phyloP scores from a whole-genome alignment of 352 stramenopile species.

The Globisporangium echinulatum region DNA sequence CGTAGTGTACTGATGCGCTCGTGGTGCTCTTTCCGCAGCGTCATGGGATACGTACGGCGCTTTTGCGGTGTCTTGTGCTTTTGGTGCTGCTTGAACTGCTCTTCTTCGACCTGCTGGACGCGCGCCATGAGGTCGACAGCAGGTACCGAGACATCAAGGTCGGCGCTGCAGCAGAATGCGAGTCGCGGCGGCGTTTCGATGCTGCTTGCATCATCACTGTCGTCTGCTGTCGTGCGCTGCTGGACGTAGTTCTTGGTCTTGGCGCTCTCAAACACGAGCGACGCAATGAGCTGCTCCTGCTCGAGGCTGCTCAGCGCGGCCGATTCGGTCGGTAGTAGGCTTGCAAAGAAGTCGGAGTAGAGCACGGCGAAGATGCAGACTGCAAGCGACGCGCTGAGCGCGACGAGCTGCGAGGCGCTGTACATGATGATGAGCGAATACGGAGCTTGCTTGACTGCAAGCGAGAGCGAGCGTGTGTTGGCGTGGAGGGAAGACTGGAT shows the following conservation, averaged over 20 bases:
- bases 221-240: neutral
- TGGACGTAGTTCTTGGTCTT: slow-evolving; percentile 17
- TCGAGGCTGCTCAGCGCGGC: slow-evolving; percentile 32
- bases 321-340: slow-evolving; percentile 32
- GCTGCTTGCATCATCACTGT: slow-evolving; percentile 6
- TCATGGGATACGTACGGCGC: slow-evolving; percentile 12
- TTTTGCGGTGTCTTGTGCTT: slow-evolving; percentile 26
- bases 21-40: slow-evolving; percentile 48
- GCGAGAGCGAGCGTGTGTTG: too few species aligned
- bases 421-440: slow-evolving; percentile 28
- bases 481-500: too few species aligned
- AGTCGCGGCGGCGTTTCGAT: slow-evolving; percentile 29
- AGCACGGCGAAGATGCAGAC: slow-evolving; percentile 44
- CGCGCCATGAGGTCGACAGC: slow-evolving; percentile 70
- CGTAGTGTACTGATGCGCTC: slow-evolving; percentile 61
- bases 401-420: slow-evolving; percentile 53
- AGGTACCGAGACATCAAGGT: slow-evolving; percentile 71
- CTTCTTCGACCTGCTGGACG: slow-evolving; percentile 36
- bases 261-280: slow-evolving; percentile 50
- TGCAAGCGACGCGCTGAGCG: slow-evolving; percentile 42
- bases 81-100: slow-evolving; percentile 29
- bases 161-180: slow-evolving; percentile 78
- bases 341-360: slow-evolving; percentile 52
- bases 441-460: too few species aligned
- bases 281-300: slow-evolving; percentile 60